A percentile compares a stretch with the other conserved stretches of the same genome.
These are phyloP conservation scores for Lathyrus oleraceus DNA, from an alignment of 306 rosid genomes.

Conservation along the genomic window DNA sequence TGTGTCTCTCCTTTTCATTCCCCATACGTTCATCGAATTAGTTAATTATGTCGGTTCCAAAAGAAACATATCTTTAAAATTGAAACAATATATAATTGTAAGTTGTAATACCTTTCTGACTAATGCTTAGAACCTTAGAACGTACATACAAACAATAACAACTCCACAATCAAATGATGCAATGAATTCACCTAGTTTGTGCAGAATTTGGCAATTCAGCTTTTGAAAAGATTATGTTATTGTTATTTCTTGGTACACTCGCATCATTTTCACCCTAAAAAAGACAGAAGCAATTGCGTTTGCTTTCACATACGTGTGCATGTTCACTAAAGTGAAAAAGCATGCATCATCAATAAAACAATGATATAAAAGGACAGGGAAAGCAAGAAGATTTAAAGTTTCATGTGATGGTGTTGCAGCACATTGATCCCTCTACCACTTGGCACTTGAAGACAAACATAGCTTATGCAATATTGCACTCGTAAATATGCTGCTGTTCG, in stretches of 20 bases:
- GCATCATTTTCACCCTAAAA: constrained; percentile 3
- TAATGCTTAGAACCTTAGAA: too few relatives aligned
- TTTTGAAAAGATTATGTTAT: background rate
- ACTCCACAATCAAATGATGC: background rate
- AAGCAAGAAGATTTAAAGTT: background rate
- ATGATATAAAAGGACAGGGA: background rate
- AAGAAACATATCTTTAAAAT: too few relatives aligned
- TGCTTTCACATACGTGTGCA: background rate
- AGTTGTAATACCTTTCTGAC: too few relatives aligned
- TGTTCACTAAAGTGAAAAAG: background rate
- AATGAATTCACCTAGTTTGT: background rate
- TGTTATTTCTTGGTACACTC: background rate
- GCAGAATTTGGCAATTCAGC: constrained; percentile 1
- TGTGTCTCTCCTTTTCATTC: too few relatives aligned
- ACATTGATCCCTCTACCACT: background rate
- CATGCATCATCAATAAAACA: background rate
- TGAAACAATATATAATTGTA: too few relatives aligned
- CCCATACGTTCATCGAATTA: too few relatives aligned
- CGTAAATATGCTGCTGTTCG: background rate
- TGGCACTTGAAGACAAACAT: background rate
- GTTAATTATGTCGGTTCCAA: too few relatives aligned
- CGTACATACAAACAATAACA: too few relatives aligned
- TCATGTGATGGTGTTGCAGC: background rate
- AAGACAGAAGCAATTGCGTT: background rate
- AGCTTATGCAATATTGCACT: background rate